A percentile compares a stretch with the other conserved stretches of the same genome.
These are phyloP conservation scores for Flammula alnicola DNA, from an alignment of 1,284 basidiomycete species.

Conservation along the genomic window DNA sequence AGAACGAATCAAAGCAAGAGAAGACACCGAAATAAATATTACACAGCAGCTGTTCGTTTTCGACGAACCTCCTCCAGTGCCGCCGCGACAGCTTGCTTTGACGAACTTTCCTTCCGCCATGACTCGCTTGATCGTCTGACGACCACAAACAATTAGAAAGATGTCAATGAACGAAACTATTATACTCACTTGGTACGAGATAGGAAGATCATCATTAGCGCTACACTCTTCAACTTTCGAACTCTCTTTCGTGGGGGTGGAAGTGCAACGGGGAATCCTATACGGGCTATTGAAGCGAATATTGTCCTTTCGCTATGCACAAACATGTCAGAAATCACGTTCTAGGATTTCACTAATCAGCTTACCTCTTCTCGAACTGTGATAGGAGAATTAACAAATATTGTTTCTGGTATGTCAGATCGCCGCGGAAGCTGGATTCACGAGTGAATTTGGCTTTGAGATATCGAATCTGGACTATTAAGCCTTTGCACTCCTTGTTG, in stretches of 20 bases:
- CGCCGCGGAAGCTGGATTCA: slow-evolving; percentile 82
- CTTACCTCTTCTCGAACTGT: slow-evolving; percentile 77
- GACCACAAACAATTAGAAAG: too few species aligned
- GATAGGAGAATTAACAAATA: slow-evolving; percentile 72
- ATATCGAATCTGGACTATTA: slow-evolving; percentile 89
- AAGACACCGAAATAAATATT: slow-evolving; percentile 13
- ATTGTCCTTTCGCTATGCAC: slow-evolving; percentile 78
- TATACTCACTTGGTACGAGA: slow-evolving; percentile 69
- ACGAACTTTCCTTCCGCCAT: slow-evolving; percentile 65
- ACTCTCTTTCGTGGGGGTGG: slow-evolving; percentile 41
- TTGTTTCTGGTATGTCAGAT: slow-evolving; percentile 86
- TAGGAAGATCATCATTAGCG: slow-evolving; percentile 66
- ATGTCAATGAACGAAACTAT: too few species aligned
- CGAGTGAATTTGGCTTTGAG: slow-evolving; percentile 91
- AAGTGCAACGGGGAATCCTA: slow-evolving; percentile 64
- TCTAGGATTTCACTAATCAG: slow-evolving; percentile 12
- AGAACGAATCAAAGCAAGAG: slow-evolving; percentile 15
- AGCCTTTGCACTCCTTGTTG: slow-evolving; percentile 85
- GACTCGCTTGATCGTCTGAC: slow-evolving; percentile 57
- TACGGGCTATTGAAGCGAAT: slow-evolving; percentile 75
- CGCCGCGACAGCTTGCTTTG: slow-evolving; percentile 62
- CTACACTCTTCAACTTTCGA: slow-evolving; percentile 63
- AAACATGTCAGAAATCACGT: slow-evolving; percentile 3
- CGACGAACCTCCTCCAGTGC: slow-evolving; percentile 75
- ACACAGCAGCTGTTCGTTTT: slow-evolving; percentile 40